phyloP scores from a whole-genome alignment of 148 eudicot species.

The Diospyros kaki region DNA sequence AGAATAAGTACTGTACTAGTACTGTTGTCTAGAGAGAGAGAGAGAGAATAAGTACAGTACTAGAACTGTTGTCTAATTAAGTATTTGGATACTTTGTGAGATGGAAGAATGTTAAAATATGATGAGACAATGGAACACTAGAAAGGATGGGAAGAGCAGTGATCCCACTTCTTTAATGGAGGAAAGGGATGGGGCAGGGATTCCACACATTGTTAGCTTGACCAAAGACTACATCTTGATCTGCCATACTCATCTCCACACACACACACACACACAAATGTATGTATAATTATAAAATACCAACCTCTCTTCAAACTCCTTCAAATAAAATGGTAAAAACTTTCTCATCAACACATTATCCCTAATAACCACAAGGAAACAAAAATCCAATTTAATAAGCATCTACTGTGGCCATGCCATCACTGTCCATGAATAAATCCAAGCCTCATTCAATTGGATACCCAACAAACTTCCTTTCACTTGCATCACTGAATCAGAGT shows the following conservation, averaged over 20 bases:
- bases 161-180: constrained; percentile 52
- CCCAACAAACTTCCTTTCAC: constrained; percentile 18
- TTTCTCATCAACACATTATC: background rate
- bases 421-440: constrained; percentile 6
- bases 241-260: constrained; percentile 21
- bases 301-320: background rate
- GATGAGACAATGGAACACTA: constrained; percentile 23
- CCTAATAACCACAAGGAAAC: background rate
- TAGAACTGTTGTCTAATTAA: too few species aligned
- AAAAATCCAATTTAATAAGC: background rate
- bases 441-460: constrained; percentile 15
- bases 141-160: constrained; percentile 34
- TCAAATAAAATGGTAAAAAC: background rate
- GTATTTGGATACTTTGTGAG: background rate
- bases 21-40: too few species aligned
- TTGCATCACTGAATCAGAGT: constrained; percentile 28
- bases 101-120: background rate
- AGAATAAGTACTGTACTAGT: too few species aligned
- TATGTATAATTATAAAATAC: too few species aligned
- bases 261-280: too few species aligned
- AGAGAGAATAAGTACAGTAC: too few species aligned
- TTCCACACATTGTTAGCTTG: constrained; percentile 54
- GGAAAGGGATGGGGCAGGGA: constrained; percentile 50
- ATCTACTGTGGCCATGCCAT: constrained; percentile 9
- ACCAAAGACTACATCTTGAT: constrained; percentile 28